Evolutionary conservation across 768 basidiomycete species (phyloP), one percentile per base, ranked within the genome.

Genomic region (Suillus ampliporus): DNA sequence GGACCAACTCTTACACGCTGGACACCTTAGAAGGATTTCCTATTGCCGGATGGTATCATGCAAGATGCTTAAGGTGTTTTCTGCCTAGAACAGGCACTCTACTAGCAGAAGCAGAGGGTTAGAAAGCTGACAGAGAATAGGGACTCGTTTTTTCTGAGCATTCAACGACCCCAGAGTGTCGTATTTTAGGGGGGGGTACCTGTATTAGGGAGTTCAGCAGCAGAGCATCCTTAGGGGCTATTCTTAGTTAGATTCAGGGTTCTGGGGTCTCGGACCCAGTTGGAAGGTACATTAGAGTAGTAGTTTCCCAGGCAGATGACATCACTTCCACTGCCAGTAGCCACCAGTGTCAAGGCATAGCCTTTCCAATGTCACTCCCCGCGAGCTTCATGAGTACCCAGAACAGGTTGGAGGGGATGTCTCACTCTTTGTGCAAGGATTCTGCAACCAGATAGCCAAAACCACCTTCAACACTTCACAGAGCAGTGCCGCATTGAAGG

Each of bases 1-100:
- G 15, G 1, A 44, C 56, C 3, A 75, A 74, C 50, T 74, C 70
- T 0, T 74, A 75, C 65, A 57, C 13, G 0, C 58, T 74, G 4
- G 68, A 69, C 40, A 72, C 64, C 0, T 9, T 74, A 3, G 60
- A 71, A 4, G 72, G 74, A 0, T 44, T 54, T 10, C 64, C 64
- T 0, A 44, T 65, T 2, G 4, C 17, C 10, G 31, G 58, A 4
- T 19, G 52, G 4, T 68, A 74, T 40, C 71, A 66, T 37, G 53
- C 73, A 0, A 34, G 72, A 17, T 38, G 67, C 2, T 54, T 76
- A 14, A 65, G 71, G 0, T 15, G 47, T 5, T 75, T 74, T 43
- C 61, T 51, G 28, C 72, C 69, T 1, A 21, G 64, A 44, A 57
- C 43, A 3, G 71, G 73, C 1, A 68, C 70, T n/a, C 23, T 57